A percentile compares a stretch with the other conserved stretches of the same genome.
phyloP scores from a whole-genome alignment of 352 stramenopile species.

The Aphanomyces astaci region DNA sequence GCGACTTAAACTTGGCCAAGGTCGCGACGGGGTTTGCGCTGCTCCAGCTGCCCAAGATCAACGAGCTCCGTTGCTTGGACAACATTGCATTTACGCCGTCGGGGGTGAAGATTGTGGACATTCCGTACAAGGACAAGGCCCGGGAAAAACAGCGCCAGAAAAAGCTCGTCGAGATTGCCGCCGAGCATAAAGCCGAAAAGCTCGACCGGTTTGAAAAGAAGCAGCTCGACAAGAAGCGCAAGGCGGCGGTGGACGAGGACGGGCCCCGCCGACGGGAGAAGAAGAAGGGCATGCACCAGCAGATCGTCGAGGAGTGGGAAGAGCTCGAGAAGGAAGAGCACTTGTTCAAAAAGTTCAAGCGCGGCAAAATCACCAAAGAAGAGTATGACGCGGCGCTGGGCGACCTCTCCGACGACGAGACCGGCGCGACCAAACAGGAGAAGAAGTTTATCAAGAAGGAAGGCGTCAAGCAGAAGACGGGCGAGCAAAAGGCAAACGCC shows the following conservation, averaged over 20 bases:
- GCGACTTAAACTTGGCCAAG: conserved; percentile 92
- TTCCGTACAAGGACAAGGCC: conserved; percentile 93
- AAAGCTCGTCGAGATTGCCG: conserved; percentile 74
- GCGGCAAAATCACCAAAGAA: conserved; percentile 95
- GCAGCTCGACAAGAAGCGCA: conserved; percentile 48
- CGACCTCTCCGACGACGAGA: conserved; percentile 27
- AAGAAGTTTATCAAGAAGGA: conserved; percentile 41
- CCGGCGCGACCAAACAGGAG: conserved; percentile 20
- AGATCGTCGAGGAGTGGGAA: conserved; percentile 99
- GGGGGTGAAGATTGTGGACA: conserved; percentile 87
- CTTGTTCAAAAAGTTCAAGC: conserved; percentile 95
- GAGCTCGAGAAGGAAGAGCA: conserved; percentile 96
- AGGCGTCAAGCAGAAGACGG: conserved; percentile 63
- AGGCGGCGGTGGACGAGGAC: conserved; percentile 30
- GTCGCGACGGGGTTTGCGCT: conserved; percentile 84
- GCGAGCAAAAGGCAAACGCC: conserved; percentile 59
- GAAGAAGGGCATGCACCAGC: conserved; percentile 93
- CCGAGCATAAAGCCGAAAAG: conserved; percentile 62
- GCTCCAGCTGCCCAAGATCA: conserved; percentile 80
- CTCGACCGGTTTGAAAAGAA: conserved; percentile 34
- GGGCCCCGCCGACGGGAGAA: conserved; percentile 81
- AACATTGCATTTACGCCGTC: conserved; percentile 79
- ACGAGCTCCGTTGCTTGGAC: conserved; percentile 69
- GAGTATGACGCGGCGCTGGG: conserved; percentile 80
- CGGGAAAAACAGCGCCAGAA: conserved; percentile 96